Evolutionary conservation across 2,329 filamentous ascomycete genomes (phyloP), one percentile per base, ranked within the genome.

Genomic region (Colletotrichum sp.): DNA sequence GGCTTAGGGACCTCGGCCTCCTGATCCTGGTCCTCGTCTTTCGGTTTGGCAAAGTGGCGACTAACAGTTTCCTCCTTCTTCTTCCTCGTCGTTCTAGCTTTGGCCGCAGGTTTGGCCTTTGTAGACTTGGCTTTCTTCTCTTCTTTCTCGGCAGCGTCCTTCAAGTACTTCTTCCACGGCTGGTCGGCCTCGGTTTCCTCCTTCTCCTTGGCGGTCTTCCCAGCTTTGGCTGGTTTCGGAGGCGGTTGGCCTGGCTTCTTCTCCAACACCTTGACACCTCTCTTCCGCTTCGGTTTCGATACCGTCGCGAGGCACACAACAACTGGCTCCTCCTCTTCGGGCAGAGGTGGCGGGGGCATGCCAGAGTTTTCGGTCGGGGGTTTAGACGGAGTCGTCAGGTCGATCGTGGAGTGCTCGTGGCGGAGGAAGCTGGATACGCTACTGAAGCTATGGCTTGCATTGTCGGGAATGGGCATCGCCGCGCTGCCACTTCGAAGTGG

Each of bases 141-240:
- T 13, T 32, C 30, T 57, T 28, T 76, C 78, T 62, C 32, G 39
- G 34, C 78, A 10, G 49, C 44, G 5, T 62, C 79, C 60, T 78
- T 16, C 39, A 60, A 26, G 34, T 82, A 84, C 68, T 85, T 88
- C 74, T 82, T 86, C 82, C 81, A 85, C 8, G 83, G 82, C 71
- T 86, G 63, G 36, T 39, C 65, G 18, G 36, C 69, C 30, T 55
- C 63, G 7, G 28, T 69, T 26, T 69, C 44, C 36, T 62, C 65
- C 13, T 69, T 57, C 5, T 55, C 64, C 30, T 76, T 63, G 66
- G 21, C 26, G 65, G n/a, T 21, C 34, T 77, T 74, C 36, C 32
- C 18, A 16, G 34, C 10, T 65, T 39, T 71, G 16, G 57, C n/a
- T 9, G 66, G 15, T 6, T 63, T 76, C 6, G 60, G 24, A 6